phyloP scores from a whole-genome alignment of 1,284 basidiomycete species.

The Xerocomus amazonicus region DNA sequence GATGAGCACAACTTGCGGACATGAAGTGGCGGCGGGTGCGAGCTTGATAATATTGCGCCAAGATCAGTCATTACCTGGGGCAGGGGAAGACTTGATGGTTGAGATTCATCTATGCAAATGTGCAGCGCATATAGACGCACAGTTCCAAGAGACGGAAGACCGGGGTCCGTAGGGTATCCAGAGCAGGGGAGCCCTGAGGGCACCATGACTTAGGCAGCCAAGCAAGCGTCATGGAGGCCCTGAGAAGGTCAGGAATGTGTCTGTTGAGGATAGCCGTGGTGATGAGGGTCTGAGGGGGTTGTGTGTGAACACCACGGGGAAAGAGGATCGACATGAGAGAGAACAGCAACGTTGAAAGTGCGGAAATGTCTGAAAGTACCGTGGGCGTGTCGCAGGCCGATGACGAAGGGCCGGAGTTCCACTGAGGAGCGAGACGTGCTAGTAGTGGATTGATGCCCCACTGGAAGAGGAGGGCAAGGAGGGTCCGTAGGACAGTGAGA shows the following conservation, averaged over 20 bases:
- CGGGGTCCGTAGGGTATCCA: conserved; percentile 41
- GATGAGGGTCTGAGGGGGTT: conserved; percentile 53
- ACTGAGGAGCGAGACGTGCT: conserved; percentile 39
- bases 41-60: conserved; percentile 50
- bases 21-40: conserved; percentile 42
- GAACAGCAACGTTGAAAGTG: conserved; percentile 40
- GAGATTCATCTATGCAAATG: conserved; percentile 10
- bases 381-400: conserved; percentile 33
- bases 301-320: conserved; percentile 43
- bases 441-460: conserved; percentile 63
- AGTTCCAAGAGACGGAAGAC: conserved; percentile 54
- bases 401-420: conserved; percentile 30
- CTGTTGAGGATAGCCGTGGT: conserved; percentile 56
- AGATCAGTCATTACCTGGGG: conserved; percentile 63
- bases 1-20: conserved; percentile 55
- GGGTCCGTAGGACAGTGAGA: conserved; percentile 54
- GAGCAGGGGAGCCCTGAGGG: conserved; percentile 38
- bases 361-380: conserved; percentile 40
- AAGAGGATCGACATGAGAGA: conserved; percentile 50
- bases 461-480: conserved; percentile 64
- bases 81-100: conserved; percentile 50
- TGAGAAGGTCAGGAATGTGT: conserved; percentile 56
- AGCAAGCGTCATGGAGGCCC: conserved; percentile 56
- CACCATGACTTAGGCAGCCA: conserved; percentile 61
- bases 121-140: conserved; percentile 41